phyloP scores from a whole-genome alignment of 73 alveolate genomes.

The Paramecium primaurelia region DNA sequence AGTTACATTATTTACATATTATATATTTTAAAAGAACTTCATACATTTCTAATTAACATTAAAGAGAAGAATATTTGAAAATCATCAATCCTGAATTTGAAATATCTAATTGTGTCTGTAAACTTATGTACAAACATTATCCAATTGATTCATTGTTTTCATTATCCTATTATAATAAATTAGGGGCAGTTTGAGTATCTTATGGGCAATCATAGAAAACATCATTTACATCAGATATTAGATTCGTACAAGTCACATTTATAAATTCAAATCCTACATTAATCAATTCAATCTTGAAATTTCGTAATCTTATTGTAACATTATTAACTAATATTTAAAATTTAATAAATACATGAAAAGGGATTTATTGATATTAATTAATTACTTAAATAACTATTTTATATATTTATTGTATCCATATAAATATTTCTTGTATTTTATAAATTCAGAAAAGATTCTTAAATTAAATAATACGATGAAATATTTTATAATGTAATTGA shows the following conservation, averaged over 20 bases:
- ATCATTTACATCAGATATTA: background rate
- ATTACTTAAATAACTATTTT: background rate
- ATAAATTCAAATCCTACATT: background rate
- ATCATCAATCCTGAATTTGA: background rate
- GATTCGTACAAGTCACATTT: background rate
- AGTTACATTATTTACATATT: background rate
- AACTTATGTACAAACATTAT: background rate
- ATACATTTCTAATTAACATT: background rate
- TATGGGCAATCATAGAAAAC: background rate
- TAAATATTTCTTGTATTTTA: background rate
- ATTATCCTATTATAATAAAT: background rate
- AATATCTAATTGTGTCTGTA: background rate
- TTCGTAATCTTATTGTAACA: background rate
- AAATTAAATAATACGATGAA: background rate
- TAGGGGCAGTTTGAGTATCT: background rate
- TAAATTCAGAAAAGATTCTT: background rate
- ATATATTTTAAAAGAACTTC: background rate
- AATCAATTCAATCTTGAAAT: background rate
- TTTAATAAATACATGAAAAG: background rate
- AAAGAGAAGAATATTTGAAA: background rate
- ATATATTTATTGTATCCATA: background rate
- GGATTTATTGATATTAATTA: background rate
- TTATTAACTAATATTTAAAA: background rate
- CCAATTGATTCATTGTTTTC: background rate
- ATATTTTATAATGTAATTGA: background rate